Evolutionary conservation across 1,284 basidiomycete genomes (phyloP).

Genomic region (Boletus calvinii): DNA sequence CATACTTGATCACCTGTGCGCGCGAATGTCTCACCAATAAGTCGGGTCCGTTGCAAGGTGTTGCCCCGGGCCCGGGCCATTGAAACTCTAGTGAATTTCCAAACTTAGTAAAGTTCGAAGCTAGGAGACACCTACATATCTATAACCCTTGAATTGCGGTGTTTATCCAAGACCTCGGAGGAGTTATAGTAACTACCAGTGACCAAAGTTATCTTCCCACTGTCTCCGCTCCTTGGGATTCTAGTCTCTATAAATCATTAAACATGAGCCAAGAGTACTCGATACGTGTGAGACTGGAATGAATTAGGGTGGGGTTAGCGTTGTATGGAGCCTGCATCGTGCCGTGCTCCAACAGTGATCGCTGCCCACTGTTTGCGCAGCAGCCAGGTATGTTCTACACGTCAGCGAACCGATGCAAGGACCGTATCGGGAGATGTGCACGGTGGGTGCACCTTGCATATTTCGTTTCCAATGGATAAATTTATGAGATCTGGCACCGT

Average conservation of each 20-base stretch:
- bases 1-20: neutral
- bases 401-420: neutral
- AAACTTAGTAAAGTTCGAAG: conserved; percentile 54
- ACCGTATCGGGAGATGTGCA: neutral
- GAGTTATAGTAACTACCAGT: neutral
- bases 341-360: neutral
- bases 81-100: conserved; percentile 57
- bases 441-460: neutral
- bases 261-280: neutral
- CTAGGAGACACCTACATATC: conserved; percentile 35
- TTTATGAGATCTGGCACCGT: neutral
- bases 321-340: neutral
- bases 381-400: neutral
- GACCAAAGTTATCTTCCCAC: neutral
- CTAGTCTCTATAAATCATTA: neutral
- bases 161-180: neutral
- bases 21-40: neutral
- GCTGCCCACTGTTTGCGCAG: neutral
- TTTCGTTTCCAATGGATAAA: neutral
- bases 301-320: neutral
- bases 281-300: neutral
- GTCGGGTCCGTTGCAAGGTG: neutral
- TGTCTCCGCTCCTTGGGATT: neutral
- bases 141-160: conserved; percentile 44
- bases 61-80: neutral